Conservation (phyloP, 192 early-diverging fungal species). For the Backusella liffmaniae region DNA sequence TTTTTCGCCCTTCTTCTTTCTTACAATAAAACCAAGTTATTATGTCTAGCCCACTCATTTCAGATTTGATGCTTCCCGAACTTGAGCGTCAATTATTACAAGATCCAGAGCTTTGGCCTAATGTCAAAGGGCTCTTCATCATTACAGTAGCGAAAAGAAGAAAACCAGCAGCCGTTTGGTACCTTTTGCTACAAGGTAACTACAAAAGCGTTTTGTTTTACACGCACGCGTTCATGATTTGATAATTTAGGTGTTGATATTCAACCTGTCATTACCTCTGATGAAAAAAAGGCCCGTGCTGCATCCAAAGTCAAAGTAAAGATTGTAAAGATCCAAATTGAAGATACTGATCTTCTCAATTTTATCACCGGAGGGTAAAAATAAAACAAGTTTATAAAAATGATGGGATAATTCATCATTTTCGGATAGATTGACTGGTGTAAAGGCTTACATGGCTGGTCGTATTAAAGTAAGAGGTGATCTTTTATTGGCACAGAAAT, state of each 20-base stretch:
- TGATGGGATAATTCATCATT: background rate
- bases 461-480: conserved; percentile 27
- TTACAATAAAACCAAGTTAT: background rate
- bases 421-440: conserved; percentile 15
- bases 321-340: conserved; percentile 25
- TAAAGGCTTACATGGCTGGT: conserved; percentile 27
- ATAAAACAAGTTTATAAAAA: background rate
- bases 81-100: conserved; percentile 23
- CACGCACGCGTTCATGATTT: background rate
- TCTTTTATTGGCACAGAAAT: conserved; percentile 24
- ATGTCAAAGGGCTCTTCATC: conserved; percentile 33
- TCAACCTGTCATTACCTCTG: conserved; percentile 27
- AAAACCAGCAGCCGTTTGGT: conserved; percentile 30
- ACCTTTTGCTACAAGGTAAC: conserved; percentile 31
- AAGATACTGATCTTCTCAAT: conserved; percentile 31
- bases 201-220: background rate
- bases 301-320: conserved; percentile 13
- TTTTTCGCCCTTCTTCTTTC: background rate
- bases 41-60: conserved; percentile 18
- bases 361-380: conserved; percentile 39
- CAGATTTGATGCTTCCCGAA: conserved; percentile 24
- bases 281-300: conserved; percentile 13
- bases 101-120: conserved; percentile 27
- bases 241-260: conserved; percentile 12
- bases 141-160: conserved; percentile 28